Conservation (phyloP, 1,139 yeast species). For the Geotrichum bryndzae region DNA sequence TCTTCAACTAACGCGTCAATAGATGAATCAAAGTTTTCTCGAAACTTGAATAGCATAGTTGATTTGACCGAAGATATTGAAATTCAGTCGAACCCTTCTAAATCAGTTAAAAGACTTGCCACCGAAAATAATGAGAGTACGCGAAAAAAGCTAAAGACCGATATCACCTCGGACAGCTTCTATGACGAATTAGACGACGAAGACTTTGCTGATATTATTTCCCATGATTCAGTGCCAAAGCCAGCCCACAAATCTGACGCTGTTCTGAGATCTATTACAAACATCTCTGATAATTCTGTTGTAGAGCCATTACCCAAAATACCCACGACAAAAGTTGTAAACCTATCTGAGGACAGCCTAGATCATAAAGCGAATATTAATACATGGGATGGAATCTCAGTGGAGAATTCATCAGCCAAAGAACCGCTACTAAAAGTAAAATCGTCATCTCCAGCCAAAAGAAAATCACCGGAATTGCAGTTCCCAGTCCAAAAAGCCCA, state of each 20-base stretch:
- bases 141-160: neutral
- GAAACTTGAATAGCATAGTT: neutral
- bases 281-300: neutral
- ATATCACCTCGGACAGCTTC: neutral
- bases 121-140: neutral
- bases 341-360: neutral
- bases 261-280: constrained; percentile 13
- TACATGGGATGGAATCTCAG: neutral
- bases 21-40: neutral
- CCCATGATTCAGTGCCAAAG: neutral
- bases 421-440: neutral
- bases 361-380: neutral
- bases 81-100: neutral
- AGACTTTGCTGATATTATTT: neutral
- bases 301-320: neutral
- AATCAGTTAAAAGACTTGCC: constrained; percentile 1
- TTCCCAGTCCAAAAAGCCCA: neutral
- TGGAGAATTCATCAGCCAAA: no score
- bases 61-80: constrained; percentile 12
- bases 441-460: neutral
- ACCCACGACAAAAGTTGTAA: neutral
- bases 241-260: neutral
- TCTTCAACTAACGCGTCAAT: neutral
- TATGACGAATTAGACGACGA: constrained; percentile 2
- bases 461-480: neutral